Evolutionary conservation across 495 filamentous ascomycete genomes (phyloP), one percentile per base, ranked within the genome.

Genomic region (Penicillium waksmanii): DNA sequence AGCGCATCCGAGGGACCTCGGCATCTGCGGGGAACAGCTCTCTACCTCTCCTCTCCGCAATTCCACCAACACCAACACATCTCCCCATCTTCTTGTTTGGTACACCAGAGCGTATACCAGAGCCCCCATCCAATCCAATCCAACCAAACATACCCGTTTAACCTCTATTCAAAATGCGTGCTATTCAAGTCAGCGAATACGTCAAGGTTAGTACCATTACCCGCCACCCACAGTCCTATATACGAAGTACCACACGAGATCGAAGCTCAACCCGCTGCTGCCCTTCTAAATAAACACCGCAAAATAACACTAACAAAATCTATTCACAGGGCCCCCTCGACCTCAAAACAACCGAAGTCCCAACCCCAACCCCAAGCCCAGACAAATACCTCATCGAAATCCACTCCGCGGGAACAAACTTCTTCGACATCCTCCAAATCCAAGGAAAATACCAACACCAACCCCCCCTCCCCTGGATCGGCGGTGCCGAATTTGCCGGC

Each of bases 371-470:
- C 18, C 91, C 92, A 1, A 72, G 74, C 3, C 63, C 84, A 43
- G 81, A 88, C 68, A 84, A 96, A 79, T 98, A 97, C 75, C 83
- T 96, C 59, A 88, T 98, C 72, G 84, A 86, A 71, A 88, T 98
- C 69, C 91, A 93, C 75, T 93, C 94, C 47, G 81, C 88, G 10
- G 93, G 91, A 25, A 89, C 91, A 63, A 97, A 97, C 77, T 98
- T 97, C 85, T 97, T 96, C 79, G 94, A 97, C 70, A 86, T 93
- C 56, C 82, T 96, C 53, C 92, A 96, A 66, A 93, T 96, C 69
- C 86, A 87, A 61, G 93, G 92, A 48, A 92, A 77, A 80, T 88
- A 87, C 76, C 85, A 89, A 62, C 77, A 85, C 70, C 88, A 89
- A 64, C 84, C 85, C 0, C 77, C 77, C 23, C 82, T 97, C 50